Evolutionary conservation across 345 rosid genomes (phyloP), one percentile per base, ranked within the genome.

Genomic region (Citrus medica): DNA sequence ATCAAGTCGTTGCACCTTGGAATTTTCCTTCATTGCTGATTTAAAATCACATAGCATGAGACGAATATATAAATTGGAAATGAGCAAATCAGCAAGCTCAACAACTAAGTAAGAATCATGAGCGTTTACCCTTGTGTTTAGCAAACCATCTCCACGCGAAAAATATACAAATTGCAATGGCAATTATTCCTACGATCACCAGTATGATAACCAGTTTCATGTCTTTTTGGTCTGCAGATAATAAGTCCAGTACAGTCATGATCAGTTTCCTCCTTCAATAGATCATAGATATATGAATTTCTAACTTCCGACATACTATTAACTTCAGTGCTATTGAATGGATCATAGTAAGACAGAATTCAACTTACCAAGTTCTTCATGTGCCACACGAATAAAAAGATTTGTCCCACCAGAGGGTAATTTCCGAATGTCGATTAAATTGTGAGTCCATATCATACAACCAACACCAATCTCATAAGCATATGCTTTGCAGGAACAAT

Each of bases 371-470:
- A 67, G 56, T 76, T 89, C 93, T 3, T 90, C 80, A 77, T 74
- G 22, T 51, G 56, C 56, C 56, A 51, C 56, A 17, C 56, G 56
- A 51, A 51, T 5, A 51, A 1, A 51, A 51, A 87, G 88, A 79
- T 87, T 84, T 69, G 33, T 40, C 7, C 94, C 92, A 5, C 76
- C 75, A 4, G 16, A 35, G 68, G 84, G 24, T 27, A 79, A 79
- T 7, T 82, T 76, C 66, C 79, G 87, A 46, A 80, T 46, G 72
- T 91, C 92, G 69, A 83, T 68, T 73, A 89, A 85, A 64, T 37
- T 61, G 79, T 56, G 19, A 51, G 21, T 81, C 95, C 95, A 88
- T 28, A 75, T 22, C 88, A 85, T 81, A 60, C 93, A 91, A 33
- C 92, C 84, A 0, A 85, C 75, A 27, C 82, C 85, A 24, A 51